Evolutionary conservation across 2,329 filamentous ascomycete genomes (phyloP).

Genomic region (Pseudocercospora vitis): DNA sequence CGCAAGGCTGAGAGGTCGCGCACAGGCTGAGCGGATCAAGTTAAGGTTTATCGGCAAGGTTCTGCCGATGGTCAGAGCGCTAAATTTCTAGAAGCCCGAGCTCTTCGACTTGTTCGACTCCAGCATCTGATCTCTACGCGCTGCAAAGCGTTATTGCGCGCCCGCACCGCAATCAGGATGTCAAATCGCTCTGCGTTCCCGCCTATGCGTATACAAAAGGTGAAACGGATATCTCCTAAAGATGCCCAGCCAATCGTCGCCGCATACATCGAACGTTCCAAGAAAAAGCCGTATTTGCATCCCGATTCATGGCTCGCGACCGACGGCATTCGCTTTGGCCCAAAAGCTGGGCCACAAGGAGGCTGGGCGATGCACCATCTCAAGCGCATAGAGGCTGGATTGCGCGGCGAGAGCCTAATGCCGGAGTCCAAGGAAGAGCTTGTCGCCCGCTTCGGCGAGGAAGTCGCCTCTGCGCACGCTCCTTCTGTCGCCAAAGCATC

Average conservation of each 20-base stretch:
- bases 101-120: neutral
- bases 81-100: neutral
- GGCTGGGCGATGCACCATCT: constrained; percentile 56
- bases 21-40: no score
- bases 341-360: constrained; percentile 46
- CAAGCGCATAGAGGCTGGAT: constrained; percentile 53
- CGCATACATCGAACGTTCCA: constrained; percentile 44
- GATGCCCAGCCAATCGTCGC: constrained; percentile 33
- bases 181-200: constrained; percentile 7
- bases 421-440: constrained; percentile 41
- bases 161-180: neutral
- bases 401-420: constrained; percentile 53
- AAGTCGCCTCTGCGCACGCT: constrained; percentile 25
- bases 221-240: constrained; percentile 3
- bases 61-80: neutral
- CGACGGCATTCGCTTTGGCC: constrained; percentile 45
- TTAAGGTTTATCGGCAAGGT: no score
- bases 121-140: neutral
- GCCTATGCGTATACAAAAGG: constrained; percentile 16
- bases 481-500: constrained; percentile 18
- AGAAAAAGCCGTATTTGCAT: constrained; percentile 48
- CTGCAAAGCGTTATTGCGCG: neutral
- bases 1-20: no score
- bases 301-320: constrained; percentile 49
- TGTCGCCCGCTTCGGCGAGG: constrained; percentile 41